phyloP scores from a whole-genome alignment of 169 alveolate genomes.

The Cardiosporidium cionae region DNA sequence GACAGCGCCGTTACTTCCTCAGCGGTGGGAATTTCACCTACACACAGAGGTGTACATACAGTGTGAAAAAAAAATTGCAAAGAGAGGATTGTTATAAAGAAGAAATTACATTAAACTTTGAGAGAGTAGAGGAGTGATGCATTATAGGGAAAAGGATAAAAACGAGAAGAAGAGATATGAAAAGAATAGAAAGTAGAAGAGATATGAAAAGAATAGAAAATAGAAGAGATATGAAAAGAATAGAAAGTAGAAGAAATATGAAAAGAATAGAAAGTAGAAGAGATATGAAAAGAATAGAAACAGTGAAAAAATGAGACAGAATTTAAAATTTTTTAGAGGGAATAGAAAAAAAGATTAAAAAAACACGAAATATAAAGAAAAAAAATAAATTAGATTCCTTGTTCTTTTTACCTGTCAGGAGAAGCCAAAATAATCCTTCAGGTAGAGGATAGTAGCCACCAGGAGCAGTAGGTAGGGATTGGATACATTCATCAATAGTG shows the following conservation, averaged over 20 bases:
- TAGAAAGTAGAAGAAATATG: too few relatives aligned
- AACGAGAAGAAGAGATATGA: background rate
- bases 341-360: background rate
- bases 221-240: too few relatives aligned
- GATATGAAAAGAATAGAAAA: background rate
- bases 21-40: conserved; percentile 68
- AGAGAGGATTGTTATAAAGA: background rate
- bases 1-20: conserved; percentile 54
- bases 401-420: conserved; percentile 69
- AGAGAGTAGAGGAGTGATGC: background rate
- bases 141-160: background rate
- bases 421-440: conserved; percentile 86
- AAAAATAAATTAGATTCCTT: background rate
- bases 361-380: background rate
- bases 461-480: conserved; percentile 58
- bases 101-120: background rate
- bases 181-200: background rate
- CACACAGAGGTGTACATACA: background rate
- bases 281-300: too few relatives aligned
- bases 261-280: too few relatives aligned
- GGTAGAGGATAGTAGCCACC: conserved; percentile 75
- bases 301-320: too few relatives aligned
- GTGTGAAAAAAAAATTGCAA: background rate
- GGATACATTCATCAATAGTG: conserved; percentile 66
- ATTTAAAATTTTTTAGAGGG: too few relatives aligned